Evolutionary conservation across 2,329 filamentous ascomycete species (phyloP).

Genomic region (Hypocreales sp.): DNA sequence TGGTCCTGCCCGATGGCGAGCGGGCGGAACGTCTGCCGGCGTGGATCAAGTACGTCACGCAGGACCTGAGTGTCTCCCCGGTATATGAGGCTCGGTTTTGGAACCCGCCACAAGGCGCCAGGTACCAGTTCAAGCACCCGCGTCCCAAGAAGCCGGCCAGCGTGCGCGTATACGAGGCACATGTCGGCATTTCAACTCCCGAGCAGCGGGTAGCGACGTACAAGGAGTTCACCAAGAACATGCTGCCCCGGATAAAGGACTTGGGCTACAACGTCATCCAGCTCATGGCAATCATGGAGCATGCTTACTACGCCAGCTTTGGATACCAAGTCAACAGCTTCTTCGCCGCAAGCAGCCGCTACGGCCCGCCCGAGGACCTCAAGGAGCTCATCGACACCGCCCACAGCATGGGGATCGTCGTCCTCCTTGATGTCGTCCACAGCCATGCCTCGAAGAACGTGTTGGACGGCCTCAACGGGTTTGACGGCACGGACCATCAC

Average conservation of each 20-base stretch:
- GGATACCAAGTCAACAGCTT: constrained; percentile 99
- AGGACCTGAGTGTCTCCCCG: constrained; percentile 78
- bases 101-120: constrained; percentile 69
- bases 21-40: constrained; percentile 78
- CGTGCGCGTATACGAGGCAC: constrained; percentile 93
- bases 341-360: constrained; percentile 92
- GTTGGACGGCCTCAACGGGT: constrained; percentile 85
- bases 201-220: constrained; percentile 83
- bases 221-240: constrained; percentile 90
- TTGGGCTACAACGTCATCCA: constrained; percentile 97
- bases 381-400: constrained; percentile 95
- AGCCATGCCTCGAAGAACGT: constrained; percentile 98
- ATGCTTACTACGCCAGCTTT: constrained; percentile 98
- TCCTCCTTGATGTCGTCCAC: constrained; percentile 90
- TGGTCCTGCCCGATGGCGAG: constrained; percentile 65
- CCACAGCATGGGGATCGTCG: constrained; percentile 76
- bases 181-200: constrained; percentile 90
- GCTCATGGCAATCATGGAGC: constrained; percentile 98
- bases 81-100: constrained; percentile 93
- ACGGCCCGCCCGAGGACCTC: constrained; percentile 82
- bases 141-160: constrained; percentile 73
- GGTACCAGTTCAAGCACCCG: constrained; percentile 71
- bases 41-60: constrained; percentile 96
- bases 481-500: constrained; percentile 85
- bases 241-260: constrained; percentile 78